phyloP scores from a whole-genome alignment of 2,329 filamentous ascomycete genomes.

The Aureobasidium subglaciale region DNA sequence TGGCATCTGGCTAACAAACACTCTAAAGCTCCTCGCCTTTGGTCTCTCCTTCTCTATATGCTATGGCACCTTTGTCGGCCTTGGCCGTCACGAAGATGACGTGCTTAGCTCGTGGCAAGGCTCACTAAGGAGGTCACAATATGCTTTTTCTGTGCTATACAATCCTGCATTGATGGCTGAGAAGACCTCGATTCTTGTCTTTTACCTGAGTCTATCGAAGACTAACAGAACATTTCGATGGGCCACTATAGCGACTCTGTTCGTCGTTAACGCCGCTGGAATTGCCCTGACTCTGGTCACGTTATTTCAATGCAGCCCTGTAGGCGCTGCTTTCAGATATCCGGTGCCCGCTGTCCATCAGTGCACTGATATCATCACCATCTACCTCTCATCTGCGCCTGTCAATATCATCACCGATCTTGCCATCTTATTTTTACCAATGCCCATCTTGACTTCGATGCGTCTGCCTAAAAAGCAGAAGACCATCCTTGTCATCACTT shows the following conservation, averaged over 20 bases:
- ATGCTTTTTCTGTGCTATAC: constrained; percentile 56
- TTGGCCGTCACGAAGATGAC: constrained; percentile 60
- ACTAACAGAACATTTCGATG: constrained; percentile 70
- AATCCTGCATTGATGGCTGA: constrained; percentile 86
- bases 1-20: not conserved
- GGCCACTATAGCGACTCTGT: constrained; percentile 73
- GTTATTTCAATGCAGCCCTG: constrained; percentile 75
- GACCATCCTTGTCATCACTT: constrained; percentile 77
- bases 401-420: constrained; percentile 90
- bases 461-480: constrained; percentile 79
- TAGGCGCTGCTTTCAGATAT: constrained; percentile 58
- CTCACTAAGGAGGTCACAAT: constrained; percentile 51
- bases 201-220: constrained; percentile 77
- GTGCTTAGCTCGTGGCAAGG: constrained; percentile 46
- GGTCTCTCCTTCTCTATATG: constrained; percentile 62
- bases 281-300: constrained; percentile 76
- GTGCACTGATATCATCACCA: constrained; percentile 56
- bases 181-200: constrained; percentile 87
- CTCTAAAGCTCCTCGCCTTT: constrained; percentile 44
- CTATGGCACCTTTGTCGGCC: constrained; percentile 55
- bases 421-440: constrained; percentile 77
- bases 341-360: constrained; percentile 39
- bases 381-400: constrained; percentile 69
- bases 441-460: constrained; percentile 83
- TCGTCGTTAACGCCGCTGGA: constrained; percentile 72